Percentiles rank a stretch among this genome's conserved stretches.
Conservation (phyloP, 2,329 filamentous ascomycete species). For the Neocatenulostroma microsporum region DNA sequence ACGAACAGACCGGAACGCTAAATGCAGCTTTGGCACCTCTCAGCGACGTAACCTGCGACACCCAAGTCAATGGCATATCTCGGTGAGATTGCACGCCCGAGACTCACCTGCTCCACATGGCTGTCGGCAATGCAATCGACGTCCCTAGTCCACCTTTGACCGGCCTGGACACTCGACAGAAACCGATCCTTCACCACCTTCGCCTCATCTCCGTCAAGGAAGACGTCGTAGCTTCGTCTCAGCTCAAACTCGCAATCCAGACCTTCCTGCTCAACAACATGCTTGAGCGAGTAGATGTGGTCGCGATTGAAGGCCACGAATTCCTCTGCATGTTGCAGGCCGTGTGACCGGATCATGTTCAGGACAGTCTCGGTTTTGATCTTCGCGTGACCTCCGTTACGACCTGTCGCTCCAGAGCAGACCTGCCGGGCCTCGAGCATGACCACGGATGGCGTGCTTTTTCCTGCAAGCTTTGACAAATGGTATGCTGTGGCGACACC, state of each 20-base stretch:
- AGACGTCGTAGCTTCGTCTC: conserved; percentile 35
- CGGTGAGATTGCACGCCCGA: neutral
- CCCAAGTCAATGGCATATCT: neutral
- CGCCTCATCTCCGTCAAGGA: conserved; percentile 23
- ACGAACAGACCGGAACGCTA: conserved; percentile 11
- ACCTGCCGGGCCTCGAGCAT: conserved; percentile 23
- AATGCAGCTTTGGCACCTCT: conserved; percentile 9
- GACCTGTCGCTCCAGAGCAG: conserved; percentile 23
- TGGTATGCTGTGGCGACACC: conserved; percentile 21
- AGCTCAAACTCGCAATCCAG: conserved; percentile 42
- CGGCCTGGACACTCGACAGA: conserved; percentile 1
- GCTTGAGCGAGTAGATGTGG: conserved; percentile 27
- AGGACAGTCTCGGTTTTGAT: conserved; percentile 6
- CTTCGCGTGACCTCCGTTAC: conserved; percentile 18
- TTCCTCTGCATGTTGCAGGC: conserved; percentile 26
- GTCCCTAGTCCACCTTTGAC: conserved; percentile 10
- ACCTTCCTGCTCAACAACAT: conserved; percentile 30
- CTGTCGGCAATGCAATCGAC: conserved; percentile 3
- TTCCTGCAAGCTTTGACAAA: conserved; percentile 12
- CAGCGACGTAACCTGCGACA: conserved; percentile 11
- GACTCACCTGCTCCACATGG: conserved; percentile 9
- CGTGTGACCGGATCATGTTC: conserved; percentile 12
- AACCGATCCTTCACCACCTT: conserved; percentile 6
- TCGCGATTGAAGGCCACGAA: conserved; percentile 24
- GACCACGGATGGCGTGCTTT: conserved; percentile 11